Base-by-base conservation (phyloP, 2,329 filamentous ascomycete genomes). In the Cladosporium sp. region DNA sequence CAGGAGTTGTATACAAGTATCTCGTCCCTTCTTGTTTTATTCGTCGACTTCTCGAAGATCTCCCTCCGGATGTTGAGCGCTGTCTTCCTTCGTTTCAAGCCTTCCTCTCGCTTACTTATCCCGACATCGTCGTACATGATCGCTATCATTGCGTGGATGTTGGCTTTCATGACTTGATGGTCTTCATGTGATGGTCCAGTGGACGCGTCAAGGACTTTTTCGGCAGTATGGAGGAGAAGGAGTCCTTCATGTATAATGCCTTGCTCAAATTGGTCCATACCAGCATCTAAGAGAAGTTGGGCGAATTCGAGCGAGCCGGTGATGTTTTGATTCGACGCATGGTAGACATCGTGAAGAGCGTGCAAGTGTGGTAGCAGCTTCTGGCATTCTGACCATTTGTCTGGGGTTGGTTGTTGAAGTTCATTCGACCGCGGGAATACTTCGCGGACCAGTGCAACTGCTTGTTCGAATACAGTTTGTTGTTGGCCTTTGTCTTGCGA, bases 371-470 rank as follows among this genome's bases (percentile, higher is more conserved):
- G 55, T 37, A 58, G 31, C 18, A 58, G 31, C 31, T 58, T 58
- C 18, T 58, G 55, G 3, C 55, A 37, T 11, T 58, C 55, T 18
- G 29, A 18, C 55, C 55, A 58, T 37, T 37, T 35, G 33, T 40
- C 55, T 35, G 55, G 55, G 18, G 55, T 37, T 21, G 55, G 55
- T 23, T 58, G 55, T 58, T 58, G 55, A 23, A 58, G 55, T 23
- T 58, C 55, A n/a, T 58, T 58, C 12, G 29, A 7, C 12, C 21
- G 55, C 23, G 55, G 55, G 31, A 58, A 40, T 18, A 58, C 29
- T 26, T 58, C 55, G 31, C 55, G 55, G 33, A 58, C 55, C 16
- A 58, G 33, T 26, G 33, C 55, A 21, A 58, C 55, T 21, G 55
- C 55, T 31, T 40, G 33, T 16, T 58, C 31, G 33, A 58, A 58